phyloP scores from a whole-genome alignment of 306 rosid species.

The Vachellia collinsii region DNA sequence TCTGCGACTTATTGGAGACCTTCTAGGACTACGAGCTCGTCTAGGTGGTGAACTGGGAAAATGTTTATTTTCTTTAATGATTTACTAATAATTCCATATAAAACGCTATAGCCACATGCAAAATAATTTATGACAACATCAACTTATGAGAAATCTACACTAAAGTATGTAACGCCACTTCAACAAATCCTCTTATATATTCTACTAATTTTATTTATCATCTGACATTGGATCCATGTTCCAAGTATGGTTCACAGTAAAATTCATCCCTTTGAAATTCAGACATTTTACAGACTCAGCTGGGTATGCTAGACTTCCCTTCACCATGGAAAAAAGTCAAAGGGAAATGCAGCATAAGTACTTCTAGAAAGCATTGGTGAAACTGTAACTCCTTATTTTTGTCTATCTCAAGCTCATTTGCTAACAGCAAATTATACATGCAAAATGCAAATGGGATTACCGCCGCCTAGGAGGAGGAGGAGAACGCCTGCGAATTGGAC shows the following conservation, averaged over 20 bases:
- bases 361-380: background rate
- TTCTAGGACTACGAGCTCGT: slow-evolving; percentile 90
- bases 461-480: slow-evolving; percentile 94
- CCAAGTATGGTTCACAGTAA: background rate
- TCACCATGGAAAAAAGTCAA: background rate
- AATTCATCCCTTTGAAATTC: background rate
- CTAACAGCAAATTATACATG: background rate
- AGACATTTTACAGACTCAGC: background rate
- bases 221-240: background rate
- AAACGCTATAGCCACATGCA: background rate
- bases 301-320: background rate
- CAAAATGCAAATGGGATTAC: slow-evolving; percentile 43
- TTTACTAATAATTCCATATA: slow-evolving; percentile 23
- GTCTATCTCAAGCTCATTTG: background rate
- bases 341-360: background rate
- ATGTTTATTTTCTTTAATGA: slow-evolving; percentile 23
- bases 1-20: slow-evolving; percentile 84
- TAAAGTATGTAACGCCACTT: background rate
- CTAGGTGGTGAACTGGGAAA: slow-evolving; percentile 79
- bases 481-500: slow-evolving; percentile 86
- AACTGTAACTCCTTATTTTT: background rate
- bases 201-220: background rate
- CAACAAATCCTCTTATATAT: background rate
- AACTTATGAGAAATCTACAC: background rate
- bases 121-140: background rate